Conservation (phyloP, 306 rosid genomes). For the Arachis stenosperma region DNA sequence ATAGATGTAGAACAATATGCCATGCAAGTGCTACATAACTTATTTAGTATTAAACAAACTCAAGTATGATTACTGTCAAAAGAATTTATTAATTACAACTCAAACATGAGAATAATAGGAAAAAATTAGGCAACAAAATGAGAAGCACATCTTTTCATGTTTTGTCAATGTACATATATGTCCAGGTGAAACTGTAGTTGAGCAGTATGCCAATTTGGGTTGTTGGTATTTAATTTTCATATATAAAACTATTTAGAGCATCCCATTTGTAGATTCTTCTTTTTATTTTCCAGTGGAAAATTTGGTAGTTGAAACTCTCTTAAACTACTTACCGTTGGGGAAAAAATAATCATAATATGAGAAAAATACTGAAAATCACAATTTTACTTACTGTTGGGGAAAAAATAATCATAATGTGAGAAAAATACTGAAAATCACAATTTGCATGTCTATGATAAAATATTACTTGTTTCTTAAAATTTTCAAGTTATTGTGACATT, state of each 20-base stretch:
- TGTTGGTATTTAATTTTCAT: background rate
- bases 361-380: background rate
- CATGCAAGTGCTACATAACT: background rate
- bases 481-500: constrained; percentile 26
- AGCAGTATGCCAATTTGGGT: background rate
- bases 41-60: background rate
- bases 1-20: background rate
- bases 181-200: background rate
- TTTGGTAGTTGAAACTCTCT: background rate
- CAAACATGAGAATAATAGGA: background rate
- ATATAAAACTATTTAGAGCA: constrained; percentile 8
- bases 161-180: constrained; percentile 22
- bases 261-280: background rate
- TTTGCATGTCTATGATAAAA: background rate
- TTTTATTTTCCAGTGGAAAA: constrained; percentile 6
- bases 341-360: too few relatives aligned
- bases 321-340: too few relatives aligned
- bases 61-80: background rate
- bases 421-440: background rate
- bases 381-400: background rate
- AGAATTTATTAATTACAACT: background rate
- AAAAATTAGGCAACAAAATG: background rate
- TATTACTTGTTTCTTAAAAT: background rate
- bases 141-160: background rate
- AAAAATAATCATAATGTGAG: too few relatives aligned